Percentiles rank a stretch among this genome's conserved stretches.
Conservation (phyloP, 805 yeast genomes). For the Starmerella floricola region DNA sequence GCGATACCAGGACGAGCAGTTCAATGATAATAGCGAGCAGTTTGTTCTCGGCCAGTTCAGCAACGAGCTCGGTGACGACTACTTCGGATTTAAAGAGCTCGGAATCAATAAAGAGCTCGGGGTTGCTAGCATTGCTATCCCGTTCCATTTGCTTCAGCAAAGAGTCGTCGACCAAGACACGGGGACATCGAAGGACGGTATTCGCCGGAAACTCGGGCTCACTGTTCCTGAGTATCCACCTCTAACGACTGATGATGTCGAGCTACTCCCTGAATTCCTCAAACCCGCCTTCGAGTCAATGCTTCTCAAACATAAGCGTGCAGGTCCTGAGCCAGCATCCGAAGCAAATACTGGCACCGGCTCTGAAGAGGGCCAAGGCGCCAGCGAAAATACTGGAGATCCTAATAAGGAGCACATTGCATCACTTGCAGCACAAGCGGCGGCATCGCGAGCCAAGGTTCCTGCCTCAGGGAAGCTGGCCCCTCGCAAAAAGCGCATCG, state of each 20-base stretch:
- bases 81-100: slow-evolving; percentile 89
- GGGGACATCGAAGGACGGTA: slow-evolving; percentile 3
- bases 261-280: slow-evolving; percentile 6
- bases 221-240: slow-evolving; percentile 53
- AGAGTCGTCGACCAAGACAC: slow-evolving; percentile 24
- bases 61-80: slow-evolving; percentile 88
- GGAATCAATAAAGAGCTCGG: slow-evolving; percentile 91
- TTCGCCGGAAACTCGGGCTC: slow-evolving; percentile 1
- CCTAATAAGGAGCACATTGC: slow-evolving; percentile 1
- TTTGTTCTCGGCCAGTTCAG: slow-evolving; percentile 92
- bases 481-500: slow-evolving; percentile 40
- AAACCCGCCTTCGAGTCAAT: slow-evolving; percentile 4
- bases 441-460: slow-evolving; percentile 11
- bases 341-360: neutral
- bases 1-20: slow-evolving; percentile 50
- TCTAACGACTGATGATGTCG: slow-evolving; percentile 39
- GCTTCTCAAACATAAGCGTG: neutral
- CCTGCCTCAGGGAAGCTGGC: slow-evolving; percentile 26
- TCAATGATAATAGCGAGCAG: slow-evolving; percentile 84
- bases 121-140: slow-evolving; percentile 70
- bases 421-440: slow-evolving; percentile 7
- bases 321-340: too few relatives aligned
- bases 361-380: neutral
- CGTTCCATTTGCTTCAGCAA: slow-evolving; percentile 68
- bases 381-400: neutral